Percentiles rank a stretch among this genome's conserved stretches.
Evolutionary conservation across 2,329 filamentous ascomycete species (phyloP).

Genomic region (Paraphaeosphaeria sporulosa): DNA sequence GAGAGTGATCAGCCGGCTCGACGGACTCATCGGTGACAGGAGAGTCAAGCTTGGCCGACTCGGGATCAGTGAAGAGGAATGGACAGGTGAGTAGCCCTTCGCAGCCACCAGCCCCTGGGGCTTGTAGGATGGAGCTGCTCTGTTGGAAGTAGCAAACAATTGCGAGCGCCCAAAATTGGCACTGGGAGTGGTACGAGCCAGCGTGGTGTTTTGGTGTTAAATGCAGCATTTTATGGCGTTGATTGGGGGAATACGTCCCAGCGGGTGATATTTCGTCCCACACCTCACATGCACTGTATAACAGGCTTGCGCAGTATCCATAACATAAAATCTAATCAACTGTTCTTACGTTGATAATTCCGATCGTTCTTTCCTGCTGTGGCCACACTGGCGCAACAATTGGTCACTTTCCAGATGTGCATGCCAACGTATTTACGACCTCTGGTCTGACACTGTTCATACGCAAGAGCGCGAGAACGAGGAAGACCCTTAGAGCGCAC

Average conservation of each 20-base stretch:
- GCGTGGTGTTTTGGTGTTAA: not conserved
- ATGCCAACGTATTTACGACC: too few relatives aligned
- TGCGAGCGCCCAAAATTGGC: not conserved
- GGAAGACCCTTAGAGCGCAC: too few relatives aligned
- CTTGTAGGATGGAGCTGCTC: not conserved
- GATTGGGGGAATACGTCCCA: not conserved
- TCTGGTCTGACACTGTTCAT: too few relatives aligned
- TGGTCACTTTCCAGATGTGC: too few relatives aligned
- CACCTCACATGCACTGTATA: not conserved
- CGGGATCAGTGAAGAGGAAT: constrained; percentile 37
- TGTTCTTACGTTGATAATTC: too few relatives aligned
- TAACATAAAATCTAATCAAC: not conserved
- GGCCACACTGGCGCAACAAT: too few relatives aligned
- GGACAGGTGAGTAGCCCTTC: not conserved
- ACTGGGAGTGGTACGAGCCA: not conserved
- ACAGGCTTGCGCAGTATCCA: not conserved
- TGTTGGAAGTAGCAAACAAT: not conserved
- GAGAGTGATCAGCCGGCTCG: constrained; percentile 58
- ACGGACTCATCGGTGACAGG: constrained; percentile 55
- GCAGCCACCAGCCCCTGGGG: not conserved
- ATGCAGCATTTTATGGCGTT: constrained; percentile 4
- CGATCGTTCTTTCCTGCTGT: too few relatives aligned
- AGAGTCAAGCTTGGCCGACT: constrained; percentile 62
- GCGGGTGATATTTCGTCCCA: not conserved
- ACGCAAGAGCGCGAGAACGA: too few relatives aligned